Base-by-base conservation (phyloP, 2,329 filamentous ascomycete species). In the Torrubiellomyces zombiae region DNA sequence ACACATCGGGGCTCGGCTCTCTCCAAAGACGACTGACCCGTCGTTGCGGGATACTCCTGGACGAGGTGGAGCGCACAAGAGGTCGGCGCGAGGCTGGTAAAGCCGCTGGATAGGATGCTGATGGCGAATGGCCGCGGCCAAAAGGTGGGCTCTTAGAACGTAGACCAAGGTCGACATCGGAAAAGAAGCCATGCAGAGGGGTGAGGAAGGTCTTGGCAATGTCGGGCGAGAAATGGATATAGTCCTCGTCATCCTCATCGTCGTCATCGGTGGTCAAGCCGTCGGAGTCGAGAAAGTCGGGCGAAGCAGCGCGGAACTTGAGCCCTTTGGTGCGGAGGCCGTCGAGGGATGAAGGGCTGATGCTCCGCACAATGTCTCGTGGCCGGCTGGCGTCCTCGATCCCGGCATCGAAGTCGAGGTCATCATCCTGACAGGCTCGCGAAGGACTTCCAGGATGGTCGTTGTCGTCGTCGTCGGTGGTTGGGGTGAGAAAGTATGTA, bases 1-100 rank as follows among this genome's bases (percentile, higher is more conserved):
- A 70, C 4, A 70, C 65, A 26, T 68, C 63, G 0, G 63, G 63
- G 37, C 64, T 69, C 6, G 65, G 65, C 44, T 66, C 58, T 18
- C 63, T 51, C 65, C 65, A 70, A 2, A 65, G 37, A 23, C 50
- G 48, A 11, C 43, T 37, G 7, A 59, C 56, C 21, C 55, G 50
- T 31, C 38, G 51, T 17, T 42, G 45, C 24, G 38, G 39, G 25
- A 21, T 38, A 27, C 20, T 32, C 16, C 18, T 29, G 12, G 21
- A 27, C 15, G 19, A 29, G 20, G 18, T 21, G 23, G 28, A 23
- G 8, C 28, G 22, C 4, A 21, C 21, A 2, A 30, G 28, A 6
- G 23, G 14, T 14, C 26, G 30, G 13, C 18, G 31, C 5, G 25
- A 37, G 27, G 9, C 27, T 5, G 21, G 27, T 21, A 32, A 29